These are phyloP conservation scores for Discostella pseudostelligera DNA, from an alignment of 108 stramenopile genomes.

Conservation along the genomic window DNA sequence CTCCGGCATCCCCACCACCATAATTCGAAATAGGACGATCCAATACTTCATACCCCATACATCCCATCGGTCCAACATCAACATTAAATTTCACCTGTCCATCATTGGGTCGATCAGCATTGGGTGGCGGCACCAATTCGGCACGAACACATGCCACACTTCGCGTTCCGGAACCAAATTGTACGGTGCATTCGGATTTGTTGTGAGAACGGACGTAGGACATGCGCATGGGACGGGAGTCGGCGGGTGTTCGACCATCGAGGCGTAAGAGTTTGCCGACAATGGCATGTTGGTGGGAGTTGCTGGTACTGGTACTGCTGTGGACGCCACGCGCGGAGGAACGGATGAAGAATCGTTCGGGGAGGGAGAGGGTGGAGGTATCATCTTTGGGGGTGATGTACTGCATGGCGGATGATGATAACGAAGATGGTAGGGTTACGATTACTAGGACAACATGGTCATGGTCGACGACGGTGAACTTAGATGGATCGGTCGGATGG, in stretches of 20 bases:
- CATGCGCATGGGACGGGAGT: slow-evolving; percentile 69
- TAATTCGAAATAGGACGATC: slow-evolving; percentile 49
- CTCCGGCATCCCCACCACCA: slow-evolving; percentile 25
- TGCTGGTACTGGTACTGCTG: background rate
- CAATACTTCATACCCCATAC: slow-evolving; percentile 62
- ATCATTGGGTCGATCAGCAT: slow-evolving; percentile 85
- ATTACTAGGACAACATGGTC: too few species aligned
- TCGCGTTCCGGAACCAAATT: slow-evolving; percentile 69
- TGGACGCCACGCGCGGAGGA: slow-evolving; percentile 42
- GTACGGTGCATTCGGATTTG: slow-evolving; percentile 69
- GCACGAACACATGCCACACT: slow-evolving; percentile 55
- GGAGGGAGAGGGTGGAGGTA: slow-evolving; percentile 60
- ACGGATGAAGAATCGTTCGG: slow-evolving; percentile 75
- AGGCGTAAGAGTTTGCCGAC: slow-evolving; percentile 40
- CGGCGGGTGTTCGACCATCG: slow-evolving; percentile 66
- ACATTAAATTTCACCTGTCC: slow-evolving; percentile 81
- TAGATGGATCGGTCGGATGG: too few species aligned
- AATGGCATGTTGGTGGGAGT: background rate
- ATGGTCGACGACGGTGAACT: too few species aligned
- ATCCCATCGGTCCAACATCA: slow-evolving; percentile 87
- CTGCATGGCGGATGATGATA: slow-evolving; percentile 21
- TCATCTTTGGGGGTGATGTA: slow-evolving; percentile 65
- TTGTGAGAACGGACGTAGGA: slow-evolving; percentile 67
- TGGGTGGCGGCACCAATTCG: slow-evolving; percentile 75
- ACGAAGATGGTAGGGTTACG: background rate